Conservation (phyloP, 208 protist genomes). For the Acanthamoeba triangularis region DNA sequence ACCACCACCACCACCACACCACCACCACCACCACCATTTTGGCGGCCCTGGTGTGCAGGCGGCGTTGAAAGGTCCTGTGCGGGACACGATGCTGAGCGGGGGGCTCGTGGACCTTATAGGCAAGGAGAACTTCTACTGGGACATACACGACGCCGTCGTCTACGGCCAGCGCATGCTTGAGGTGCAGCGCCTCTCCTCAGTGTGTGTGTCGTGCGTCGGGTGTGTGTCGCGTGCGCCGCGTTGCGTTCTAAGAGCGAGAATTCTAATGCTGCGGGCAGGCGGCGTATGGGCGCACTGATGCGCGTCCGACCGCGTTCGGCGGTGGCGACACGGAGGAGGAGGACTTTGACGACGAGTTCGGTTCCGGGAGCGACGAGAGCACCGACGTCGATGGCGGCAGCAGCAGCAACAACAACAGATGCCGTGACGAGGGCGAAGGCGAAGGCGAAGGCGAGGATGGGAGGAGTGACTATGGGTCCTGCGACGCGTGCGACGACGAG, state of each 20-base stretch:
- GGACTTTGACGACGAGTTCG: neutral
- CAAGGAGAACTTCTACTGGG: constrained; percentile 68
- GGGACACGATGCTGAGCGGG: constrained; percentile 23
- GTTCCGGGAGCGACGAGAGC: neutral
- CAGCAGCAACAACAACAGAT: neutral
- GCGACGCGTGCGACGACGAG: neutral
- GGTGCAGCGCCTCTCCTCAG: neutral
- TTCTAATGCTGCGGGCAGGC: neutral
- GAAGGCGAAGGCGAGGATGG: neutral
- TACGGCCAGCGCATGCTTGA: constrained; percentile 40
- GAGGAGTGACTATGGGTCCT: neutral
- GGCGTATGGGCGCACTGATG: neutral
- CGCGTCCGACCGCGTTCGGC: neutral
- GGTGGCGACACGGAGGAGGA: neutral
- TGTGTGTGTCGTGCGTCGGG: too few relatives aligned
- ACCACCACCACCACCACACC: too few relatives aligned
- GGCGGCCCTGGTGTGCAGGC: neutral
- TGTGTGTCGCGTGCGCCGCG: neutral
- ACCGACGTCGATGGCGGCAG: too few relatives aligned
- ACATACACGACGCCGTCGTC: constrained; percentile 31
- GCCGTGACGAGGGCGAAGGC: neutral
- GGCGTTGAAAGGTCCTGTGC: constrained; percentile 32
- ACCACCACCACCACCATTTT: too few relatives aligned
- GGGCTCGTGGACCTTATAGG: constrained; percentile 50
- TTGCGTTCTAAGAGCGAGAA: neutral